Conservation (phyloP, 305 asterid species). For the Ilex paraguariensis region DNA sequence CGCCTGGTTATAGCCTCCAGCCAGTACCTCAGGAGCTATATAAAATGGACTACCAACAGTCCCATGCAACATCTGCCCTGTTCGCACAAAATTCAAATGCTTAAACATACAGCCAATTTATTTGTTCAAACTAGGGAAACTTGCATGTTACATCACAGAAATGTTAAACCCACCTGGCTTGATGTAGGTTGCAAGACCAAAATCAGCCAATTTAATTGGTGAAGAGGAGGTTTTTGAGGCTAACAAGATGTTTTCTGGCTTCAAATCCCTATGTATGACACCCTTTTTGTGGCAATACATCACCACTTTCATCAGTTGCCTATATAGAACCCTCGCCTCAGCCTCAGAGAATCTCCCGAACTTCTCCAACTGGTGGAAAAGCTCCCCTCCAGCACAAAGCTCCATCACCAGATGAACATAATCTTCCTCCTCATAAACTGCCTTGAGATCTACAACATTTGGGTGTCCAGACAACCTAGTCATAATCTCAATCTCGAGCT, state of each 20-base stretch:
- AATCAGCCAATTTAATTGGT: constrained; percentile 3
- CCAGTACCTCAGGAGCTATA: constrained; percentile 2
- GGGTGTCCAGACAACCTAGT: constrained; percentile 4
- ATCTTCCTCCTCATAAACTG: constrained; percentile 3
- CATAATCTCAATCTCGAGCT: constrained; percentile 4
- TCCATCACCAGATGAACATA: constrained; percentile 3
- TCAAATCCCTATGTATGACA: not conserved
- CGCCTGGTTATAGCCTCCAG: not conserved
- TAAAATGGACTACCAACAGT: constrained; percentile 6
- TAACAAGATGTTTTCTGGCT: not conserved
- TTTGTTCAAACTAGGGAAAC: not conserved
- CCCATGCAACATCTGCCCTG: not conserved
- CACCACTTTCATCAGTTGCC: constrained; percentile 3
- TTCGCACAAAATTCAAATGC: not conserved
- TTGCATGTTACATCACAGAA: not conserved
- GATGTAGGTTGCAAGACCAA: constrained; percentile 6
- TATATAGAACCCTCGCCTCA: not conserved
- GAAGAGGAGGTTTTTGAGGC: not conserved
- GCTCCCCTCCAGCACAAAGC: constrained; percentile 4
- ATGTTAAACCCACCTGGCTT: not conserved
- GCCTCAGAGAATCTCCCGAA: not conserved
- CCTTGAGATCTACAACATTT: not conserved
- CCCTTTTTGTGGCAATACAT: constrained; percentile 3
- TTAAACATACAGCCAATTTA: not conserved
- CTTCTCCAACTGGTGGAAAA: constrained; percentile 3